Percentiles rank a stretch among this genome's conserved stretches.
Conservation (phyloP, 176 grass and related monocot genomes). For the Bromus sterilis region DNA sequence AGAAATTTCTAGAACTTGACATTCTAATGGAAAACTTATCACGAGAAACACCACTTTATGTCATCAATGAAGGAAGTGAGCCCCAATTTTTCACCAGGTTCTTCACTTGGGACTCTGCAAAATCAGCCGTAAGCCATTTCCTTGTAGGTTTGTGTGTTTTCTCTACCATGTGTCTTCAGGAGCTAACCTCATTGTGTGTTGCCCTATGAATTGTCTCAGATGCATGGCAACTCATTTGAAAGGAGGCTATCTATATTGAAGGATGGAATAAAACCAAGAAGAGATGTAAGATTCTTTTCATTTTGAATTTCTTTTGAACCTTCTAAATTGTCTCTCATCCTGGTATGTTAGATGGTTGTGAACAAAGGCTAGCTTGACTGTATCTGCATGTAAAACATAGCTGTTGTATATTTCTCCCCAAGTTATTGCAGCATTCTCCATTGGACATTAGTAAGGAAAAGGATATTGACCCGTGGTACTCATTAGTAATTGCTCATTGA, state of each 20-base stretch:
- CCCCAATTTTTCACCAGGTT: slow-evolving; percentile 87
- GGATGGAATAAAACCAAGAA: slow-evolving; percentile 70
- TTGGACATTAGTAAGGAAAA: not conserved
- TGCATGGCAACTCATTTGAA: slow-evolving; percentile 98
- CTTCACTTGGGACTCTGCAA: slow-evolving; percentile 95
- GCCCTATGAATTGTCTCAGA: slow-evolving; percentile 56
- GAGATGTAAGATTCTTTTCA: slow-evolving; percentile 57
- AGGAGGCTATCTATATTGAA: slow-evolving; percentile 81
- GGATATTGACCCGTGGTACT: not conserved
- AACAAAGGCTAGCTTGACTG: not conserved
- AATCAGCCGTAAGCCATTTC: slow-evolving; percentile 70
- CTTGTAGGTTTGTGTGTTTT: slow-evolving; percentile 22
- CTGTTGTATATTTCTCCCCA: not conserved
- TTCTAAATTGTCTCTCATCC: not conserved
- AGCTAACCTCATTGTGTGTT: slow-evolving; percentile 6
- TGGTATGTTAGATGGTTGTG: not conserved
- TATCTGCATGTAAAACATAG: not conserved
- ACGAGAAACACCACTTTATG: slow-evolving; percentile 69
- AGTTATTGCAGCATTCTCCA: slow-evolving; percentile 6
- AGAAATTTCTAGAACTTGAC: slow-evolving; percentile 96
- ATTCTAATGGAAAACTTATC: slow-evolving; percentile 87
- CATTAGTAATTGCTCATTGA: not conserved
- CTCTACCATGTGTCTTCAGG: not conserved
- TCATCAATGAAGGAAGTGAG: slow-evolving; percentile 88
- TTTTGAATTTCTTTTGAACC: slow-evolving; percentile 4